Evolutionary conservation across 1,139 yeast genomes (phyloP), one percentile per base, ranked within the genome.

Genomic region (Suhomyces atakaporum): DNA sequence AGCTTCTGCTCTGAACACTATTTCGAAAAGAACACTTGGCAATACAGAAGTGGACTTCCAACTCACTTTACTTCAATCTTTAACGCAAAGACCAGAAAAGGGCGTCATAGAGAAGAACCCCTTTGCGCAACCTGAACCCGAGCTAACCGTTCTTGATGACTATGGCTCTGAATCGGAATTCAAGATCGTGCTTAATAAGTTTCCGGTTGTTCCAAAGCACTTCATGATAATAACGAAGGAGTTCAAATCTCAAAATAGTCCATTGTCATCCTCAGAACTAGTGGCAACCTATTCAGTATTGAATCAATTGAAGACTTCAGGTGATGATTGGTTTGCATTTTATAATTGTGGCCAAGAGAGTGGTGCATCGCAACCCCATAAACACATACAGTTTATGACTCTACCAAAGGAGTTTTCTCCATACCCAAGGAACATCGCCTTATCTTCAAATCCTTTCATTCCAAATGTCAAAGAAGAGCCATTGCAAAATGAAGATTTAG

Each of bases 361-460:
- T 47, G 98, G 97, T 1, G 96, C 96, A 7, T 87, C 96, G 0
- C 94, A 89, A 51, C 84, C 88, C 32, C 98, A 92, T 63, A 87
- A 87, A 53, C 98, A 92, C 62, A 62, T 90, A 43, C 98, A 92
- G 60, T 81, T 90, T 58, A 68, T 92, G 73, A 73, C 79, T 23
- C 63, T 86, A 29, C 95, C 96, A 2, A 46, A 48, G 2, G 40
- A 38, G 1, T 82, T 80, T 54, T 59, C 56, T 1, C 75, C 87
- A 3, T 83, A 75, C 56, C 86, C 89, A 26, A 85, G 81, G 35
- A 50, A 54, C 2, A 57, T 85, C 27, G 70, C 79, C 16, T 55
- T 57, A 9, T 60, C 64, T 5, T 64, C 72, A n/a, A 71, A 67
- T 8, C 69, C 77, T 30, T 77, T 69, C 53, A 60, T 81, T 29